These are phyloP conservation scores for Diaporthe sp. DNA, from an alignment of 2,329 filamentous ascomycete genomes.

Conservation along the genomic window DNA sequence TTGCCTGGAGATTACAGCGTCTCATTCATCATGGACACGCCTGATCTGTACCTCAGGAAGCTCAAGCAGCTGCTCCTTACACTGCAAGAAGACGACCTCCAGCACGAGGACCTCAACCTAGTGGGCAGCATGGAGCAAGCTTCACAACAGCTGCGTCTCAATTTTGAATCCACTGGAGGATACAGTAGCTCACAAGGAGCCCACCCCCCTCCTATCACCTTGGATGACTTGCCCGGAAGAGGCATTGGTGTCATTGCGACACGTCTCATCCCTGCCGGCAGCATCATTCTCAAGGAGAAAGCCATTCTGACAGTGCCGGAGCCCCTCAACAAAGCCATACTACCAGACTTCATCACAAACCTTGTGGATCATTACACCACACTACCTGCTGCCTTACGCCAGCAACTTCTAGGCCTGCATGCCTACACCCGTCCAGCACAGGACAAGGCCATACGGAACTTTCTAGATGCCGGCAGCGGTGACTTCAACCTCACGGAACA, in stretches of 20 bases:
- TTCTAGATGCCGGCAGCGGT: background rate
- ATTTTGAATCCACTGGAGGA: fast-evolving
- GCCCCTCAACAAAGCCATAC: too few species aligned
- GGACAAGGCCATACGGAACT: background rate
- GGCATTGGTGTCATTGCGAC: background rate
- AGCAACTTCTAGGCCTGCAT: background rate
- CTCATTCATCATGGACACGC: background rate
- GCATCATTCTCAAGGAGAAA: background rate
- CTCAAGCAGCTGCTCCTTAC: background rate
- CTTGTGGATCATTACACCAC: background rate
- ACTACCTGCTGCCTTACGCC: background rate
- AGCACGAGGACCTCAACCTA: background rate
- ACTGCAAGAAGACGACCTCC: background rate
- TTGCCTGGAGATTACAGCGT: background rate
- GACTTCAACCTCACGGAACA: background rate
- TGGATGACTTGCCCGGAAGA: background rate
- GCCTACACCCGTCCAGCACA: background rate
- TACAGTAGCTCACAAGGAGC: too few species aligned
- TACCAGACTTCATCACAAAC: too few species aligned
- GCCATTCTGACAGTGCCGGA: background rate
- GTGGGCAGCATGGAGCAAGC: background rate
- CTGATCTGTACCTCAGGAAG: too few species aligned
- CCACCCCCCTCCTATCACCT: too few species aligned
- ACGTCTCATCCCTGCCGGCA: background rate
- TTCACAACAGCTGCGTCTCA: background rate